These are phyloP conservation scores for Lentinula guzmanii DNA, from an alignment of 768 basidiomycete species.

Conservation along the genomic window DNA sequence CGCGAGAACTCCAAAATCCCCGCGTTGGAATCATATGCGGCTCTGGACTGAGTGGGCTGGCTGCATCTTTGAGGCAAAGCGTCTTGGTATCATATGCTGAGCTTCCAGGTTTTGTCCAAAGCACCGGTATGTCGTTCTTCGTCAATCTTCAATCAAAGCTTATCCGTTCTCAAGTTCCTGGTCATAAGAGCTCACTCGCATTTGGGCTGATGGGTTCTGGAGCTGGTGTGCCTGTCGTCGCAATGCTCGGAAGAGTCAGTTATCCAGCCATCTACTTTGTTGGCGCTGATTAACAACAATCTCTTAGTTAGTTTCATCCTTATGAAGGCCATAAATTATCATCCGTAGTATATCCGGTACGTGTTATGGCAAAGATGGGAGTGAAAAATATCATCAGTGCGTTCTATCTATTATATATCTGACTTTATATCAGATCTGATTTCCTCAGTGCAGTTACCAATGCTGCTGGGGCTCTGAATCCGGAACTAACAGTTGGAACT, in stretches of 20 bases:
- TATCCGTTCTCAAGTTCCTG: conserved; percentile 45
- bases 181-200: conserved; percentile 75
- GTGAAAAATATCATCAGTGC: conserved; percentile 70
- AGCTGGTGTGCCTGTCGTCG: conserved; percentile 72
- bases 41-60: conserved; percentile 76
- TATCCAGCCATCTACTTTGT: not conserved
- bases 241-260: conserved; percentile 81
- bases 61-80: conserved; percentile 47
- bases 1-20: conserved; percentile 41
- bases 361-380: conserved; percentile 74
- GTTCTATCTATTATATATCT: conserved; percentile 16
- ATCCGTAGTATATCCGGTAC: conserved; percentile 72
- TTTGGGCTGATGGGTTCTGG: conserved; percentile 70
- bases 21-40: conserved; percentile 83
- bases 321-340: conserved; percentile 78
- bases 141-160: not conserved
- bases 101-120: conserved; percentile 69
- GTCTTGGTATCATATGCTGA: conserved; percentile 58
- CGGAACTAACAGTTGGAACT: conserved; percentile 69
- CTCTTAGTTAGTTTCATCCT: conserved; percentile 58
- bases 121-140: conserved; percentile 51
- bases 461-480: conserved; percentile 79
- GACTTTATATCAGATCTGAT: not conserved
- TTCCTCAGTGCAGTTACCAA: conserved; percentile 62
- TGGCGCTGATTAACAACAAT: not conserved